Percentiles rank a stretch among this genome's conserved stretches.
Conservation (phyloP, 306 rosid species). For the Myrica gale region DNA sequence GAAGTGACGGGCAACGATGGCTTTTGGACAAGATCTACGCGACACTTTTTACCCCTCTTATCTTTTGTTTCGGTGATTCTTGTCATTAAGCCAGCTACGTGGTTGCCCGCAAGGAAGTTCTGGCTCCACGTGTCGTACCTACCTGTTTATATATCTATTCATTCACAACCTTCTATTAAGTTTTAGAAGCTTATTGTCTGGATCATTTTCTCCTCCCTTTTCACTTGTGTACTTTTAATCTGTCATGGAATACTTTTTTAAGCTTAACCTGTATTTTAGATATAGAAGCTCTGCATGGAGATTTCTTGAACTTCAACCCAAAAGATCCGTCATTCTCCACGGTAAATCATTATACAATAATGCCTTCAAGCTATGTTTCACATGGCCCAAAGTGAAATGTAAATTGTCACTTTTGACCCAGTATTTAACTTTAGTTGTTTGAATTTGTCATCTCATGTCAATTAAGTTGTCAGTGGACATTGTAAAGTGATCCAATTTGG, state of each 20-base stretch:
- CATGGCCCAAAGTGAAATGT: not conserved
- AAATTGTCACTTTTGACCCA: not conserved
- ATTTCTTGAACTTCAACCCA: conserved; percentile 66
- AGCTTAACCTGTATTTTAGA: conserved; percentile 64
- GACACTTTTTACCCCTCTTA: too few relatives aligned
- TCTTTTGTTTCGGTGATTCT: not conserved
- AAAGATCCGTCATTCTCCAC: conserved; percentile 60
- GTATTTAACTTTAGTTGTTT: not conserved
- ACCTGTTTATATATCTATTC: not conserved
- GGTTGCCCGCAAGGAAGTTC: not conserved
- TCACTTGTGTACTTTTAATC: not conserved
- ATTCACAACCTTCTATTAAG: too few relatives aligned
- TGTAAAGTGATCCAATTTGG: not conserved
- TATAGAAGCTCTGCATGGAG: conserved; percentile 71
- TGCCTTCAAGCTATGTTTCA: conserved; percentile 3
- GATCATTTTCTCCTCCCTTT: not conserved
- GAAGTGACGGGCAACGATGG: too few relatives aligned
- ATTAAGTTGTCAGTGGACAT: not conserved
- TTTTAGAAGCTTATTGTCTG: too few relatives aligned
- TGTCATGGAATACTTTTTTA: conserved; percentile 1
- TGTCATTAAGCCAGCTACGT: conserved; percentile 8
- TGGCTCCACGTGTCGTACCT: not conserved
- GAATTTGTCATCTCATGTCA: not conserved
- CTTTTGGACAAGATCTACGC: too few relatives aligned
- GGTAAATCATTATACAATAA: conserved; percentile 45